phyloP scores from a whole-genome alignment of 2,329 filamentous ascomycete genomes.

The Arthroderma uncinatum region DNA sequence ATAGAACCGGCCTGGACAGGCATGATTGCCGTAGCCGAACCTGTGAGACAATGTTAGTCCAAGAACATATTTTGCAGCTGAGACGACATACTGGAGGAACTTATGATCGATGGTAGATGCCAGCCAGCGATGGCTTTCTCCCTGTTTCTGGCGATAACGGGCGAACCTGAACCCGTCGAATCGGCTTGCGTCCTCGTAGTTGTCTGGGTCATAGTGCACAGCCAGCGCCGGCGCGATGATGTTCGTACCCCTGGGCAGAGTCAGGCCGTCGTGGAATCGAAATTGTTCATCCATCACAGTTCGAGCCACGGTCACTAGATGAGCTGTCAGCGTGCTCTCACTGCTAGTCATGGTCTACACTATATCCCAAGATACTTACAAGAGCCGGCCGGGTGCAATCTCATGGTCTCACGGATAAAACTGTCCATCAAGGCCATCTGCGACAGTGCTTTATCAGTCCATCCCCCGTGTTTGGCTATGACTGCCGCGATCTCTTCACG shows the following conservation, averaged over 20 bases:
- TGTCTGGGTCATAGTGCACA: constrained; percentile 13
- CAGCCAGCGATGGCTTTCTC: neutral
- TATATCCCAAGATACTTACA: neutral
- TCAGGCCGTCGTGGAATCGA: constrained; percentile 17
- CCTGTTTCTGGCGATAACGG: constrained; percentile 10
- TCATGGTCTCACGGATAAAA: constrained; percentile 18
- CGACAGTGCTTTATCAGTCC: constrained; percentile 11
- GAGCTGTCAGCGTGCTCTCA: neutral
- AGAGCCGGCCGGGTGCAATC: constrained; percentile 11
- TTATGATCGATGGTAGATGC: neutral
- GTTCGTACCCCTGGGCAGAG: constrained; percentile 15
- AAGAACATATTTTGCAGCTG: neutral
- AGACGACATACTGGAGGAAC: neutral
- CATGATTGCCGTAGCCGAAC: constrained; percentile 24
- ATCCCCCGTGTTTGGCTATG: constrained; percentile 13
- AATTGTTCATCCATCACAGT: constrained; percentile 5
- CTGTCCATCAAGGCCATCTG: constrained; percentile 17
- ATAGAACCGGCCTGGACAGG: constrained; percentile 28
- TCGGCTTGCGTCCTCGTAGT: constrained; percentile 13
- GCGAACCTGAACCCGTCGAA: constrained; percentile 21
- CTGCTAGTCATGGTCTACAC: neutral
- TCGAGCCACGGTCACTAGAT: neutral
- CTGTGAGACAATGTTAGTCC: neutral
- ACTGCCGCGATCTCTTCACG: constrained; percentile 16
- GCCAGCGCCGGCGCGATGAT: constrained; percentile 15